Evolutionary conservation across 768 basidiomycete genomes (phyloP).

Genomic region (Trametes villosa): DNA sequence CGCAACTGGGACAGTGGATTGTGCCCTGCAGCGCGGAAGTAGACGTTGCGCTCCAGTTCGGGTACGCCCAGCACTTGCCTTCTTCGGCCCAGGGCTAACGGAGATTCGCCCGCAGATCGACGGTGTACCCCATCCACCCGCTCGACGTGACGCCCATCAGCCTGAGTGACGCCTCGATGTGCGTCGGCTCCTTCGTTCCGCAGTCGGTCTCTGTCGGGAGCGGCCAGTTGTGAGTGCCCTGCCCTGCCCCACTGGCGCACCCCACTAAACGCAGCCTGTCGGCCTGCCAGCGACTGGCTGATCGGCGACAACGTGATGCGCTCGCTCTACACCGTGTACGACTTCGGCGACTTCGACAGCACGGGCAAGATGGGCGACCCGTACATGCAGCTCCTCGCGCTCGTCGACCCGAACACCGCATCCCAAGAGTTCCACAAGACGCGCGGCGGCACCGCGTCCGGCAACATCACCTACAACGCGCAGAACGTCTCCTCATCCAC

Average conservation of each 20-base stretch:
- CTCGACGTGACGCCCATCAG: slow-evolving; percentile 67
- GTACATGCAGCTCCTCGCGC: slow-evolving; percentile 73
- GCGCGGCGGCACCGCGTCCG: slow-evolving; percentile 67
- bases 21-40: slow-evolving; percentile 79
- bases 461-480: slow-evolving; percentile 70
- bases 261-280: background rate
- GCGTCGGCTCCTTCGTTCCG: slow-evolving; percentile 79
- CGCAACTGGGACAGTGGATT: slow-evolving; percentile 60
- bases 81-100: background rate
- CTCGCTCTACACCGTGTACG: slow-evolving; percentile 81
- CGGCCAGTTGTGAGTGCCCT: slow-evolving; percentile 64
- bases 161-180: slow-evolving; percentile 49
- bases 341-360: slow-evolving; percentile 79
- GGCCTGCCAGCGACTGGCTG: slow-evolving; percentile 77
- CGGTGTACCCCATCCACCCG: slow-evolving; percentile 78
- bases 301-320: slow-evolving; percentile 84
- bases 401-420: slow-evolving; percentile 70
- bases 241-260: no score
- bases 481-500: slow-evolving; percentile 42
- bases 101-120: slow-evolving; percentile 48
- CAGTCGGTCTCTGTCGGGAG: slow-evolving; percentile 57
- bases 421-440: slow-evolving; percentile 69
- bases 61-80: slow-evolving; percentile 45
- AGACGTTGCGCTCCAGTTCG: slow-evolving; percentile 79
- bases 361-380: slow-evolving; percentile 72